A percentile compares a stretch with the other conserved stretches of the same genome.
phyloP scores from a whole-genome alignment of 2,329 filamentous ascomycete genomes.

The Didymella glomerata region DNA sequence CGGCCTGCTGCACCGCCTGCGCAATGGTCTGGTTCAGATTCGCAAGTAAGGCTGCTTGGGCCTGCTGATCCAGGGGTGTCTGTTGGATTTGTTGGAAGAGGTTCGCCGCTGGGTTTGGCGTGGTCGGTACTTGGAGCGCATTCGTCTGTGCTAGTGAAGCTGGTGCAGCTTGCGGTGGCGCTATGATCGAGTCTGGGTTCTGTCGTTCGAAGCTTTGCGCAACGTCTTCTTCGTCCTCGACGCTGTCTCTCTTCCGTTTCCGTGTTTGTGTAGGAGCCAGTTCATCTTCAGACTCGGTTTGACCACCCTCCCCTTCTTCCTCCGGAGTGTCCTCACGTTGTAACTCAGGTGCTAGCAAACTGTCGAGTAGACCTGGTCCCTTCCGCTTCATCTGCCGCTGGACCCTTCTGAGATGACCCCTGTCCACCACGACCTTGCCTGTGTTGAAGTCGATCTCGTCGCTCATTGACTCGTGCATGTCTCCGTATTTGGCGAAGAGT shows the following conservation, averaged over 20 bases:
- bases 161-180: background rate
- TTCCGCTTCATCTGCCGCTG: constrained; percentile 36
- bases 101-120: constrained; percentile 29
- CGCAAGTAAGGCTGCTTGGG: constrained; percentile 38
- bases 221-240: background rate
- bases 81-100: constrained; percentile 41
- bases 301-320: constrained; percentile 12
- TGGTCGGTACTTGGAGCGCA: constrained; percentile 20
- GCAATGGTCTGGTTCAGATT: constrained; percentile 36
- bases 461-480: constrained; percentile 81
- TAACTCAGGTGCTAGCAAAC: constrained; percentile 39
- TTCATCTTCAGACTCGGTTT: constrained; percentile 39
- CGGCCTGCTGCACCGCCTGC: constrained; percentile 38
- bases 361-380: constrained; percentile 32
- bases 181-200: background rate
- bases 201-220: constrained; percentile 1
- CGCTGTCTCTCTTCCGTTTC: constrained; percentile 17
- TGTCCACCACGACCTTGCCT: constrained; percentile 85
- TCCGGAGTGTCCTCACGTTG: constrained; percentile 50
- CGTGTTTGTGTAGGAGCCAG: constrained; percentile 36
- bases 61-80: constrained; percentile 42
- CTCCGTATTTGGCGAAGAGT: constrained; percentile 88
- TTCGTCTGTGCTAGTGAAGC: constrained; percentile 5
- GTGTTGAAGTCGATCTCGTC: constrained; percentile 90
- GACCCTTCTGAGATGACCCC: constrained; percentile 80